Base-by-base conservation (phyloP, 2,329 filamentous ascomycete species). In the Alternaria consortialis region DNA sequence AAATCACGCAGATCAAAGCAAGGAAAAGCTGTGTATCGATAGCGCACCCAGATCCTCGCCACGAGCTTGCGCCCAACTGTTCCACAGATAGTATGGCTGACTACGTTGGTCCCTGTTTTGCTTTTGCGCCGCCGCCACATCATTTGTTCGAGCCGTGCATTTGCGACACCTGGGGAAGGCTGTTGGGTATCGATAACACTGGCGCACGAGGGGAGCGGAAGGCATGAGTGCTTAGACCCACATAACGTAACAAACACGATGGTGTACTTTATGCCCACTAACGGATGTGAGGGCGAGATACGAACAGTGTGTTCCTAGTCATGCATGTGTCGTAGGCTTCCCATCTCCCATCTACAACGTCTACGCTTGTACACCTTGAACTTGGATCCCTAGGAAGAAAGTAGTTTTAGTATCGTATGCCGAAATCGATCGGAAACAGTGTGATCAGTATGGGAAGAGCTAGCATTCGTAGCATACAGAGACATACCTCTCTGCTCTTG, bases 11-110 rank as follows among this genome's bases (percentile, higher is more conserved):
- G 20, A 36, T 36, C 31, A 36, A 25, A 37, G 46, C 46, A 50
- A 50, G 46, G 46, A 37, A 50, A 50, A 25, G 46, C 46, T 31
- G 46, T 37, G 32, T 50, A 50, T 50, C 31, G 46, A 50, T 50
- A 50, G 46, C 20, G 46, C 46, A 50, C 20, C 31, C 46, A 34
- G 20, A 27, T 50, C 20, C 46, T n/a, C 46, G 46, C 31, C 46
- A 48, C 46, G 31, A 48, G 46, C 31, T 29, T 36, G 46, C 46
- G 46, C 46, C 46, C 46, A 25, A 50, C 13, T 27, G 32, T 27
- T 37, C 46, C 46, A 27, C 32, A 25, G 32, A 37, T 36, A 37
- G 32, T 36, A 25, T 11, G 31, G n/a, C 32, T 27, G 34, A 25
- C 46, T 36, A n/a, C 46, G 46, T 50, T 37, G 32, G 31, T 50